Percentiles rank a stretch among this genome's conserved stretches.
Evolutionary conservation across 2,329 filamentous ascomycete species (phyloP).

Genomic region (Grosmannia clavigera): DNA sequence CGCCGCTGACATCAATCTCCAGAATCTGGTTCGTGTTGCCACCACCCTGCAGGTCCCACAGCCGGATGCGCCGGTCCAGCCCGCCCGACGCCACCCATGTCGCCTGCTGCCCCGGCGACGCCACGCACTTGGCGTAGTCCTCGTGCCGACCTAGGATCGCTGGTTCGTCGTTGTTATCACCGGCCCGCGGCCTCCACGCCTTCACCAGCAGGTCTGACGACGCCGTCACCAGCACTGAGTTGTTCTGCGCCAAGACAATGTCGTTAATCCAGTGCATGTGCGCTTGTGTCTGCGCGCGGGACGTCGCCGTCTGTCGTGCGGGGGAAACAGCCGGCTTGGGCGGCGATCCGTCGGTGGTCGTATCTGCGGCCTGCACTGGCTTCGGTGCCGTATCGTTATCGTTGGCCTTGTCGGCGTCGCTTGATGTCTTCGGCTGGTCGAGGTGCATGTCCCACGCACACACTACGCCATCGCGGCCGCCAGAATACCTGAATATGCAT

Average conservation of each 20-base stretch:
- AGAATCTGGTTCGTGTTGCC: conserved; percentile 55
- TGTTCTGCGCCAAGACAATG: conserved; percentile 66
- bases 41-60: conserved; percentile 86
- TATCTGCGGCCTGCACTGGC: conserved; percentile 17
- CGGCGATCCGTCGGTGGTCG: neutral
- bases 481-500: conserved; percentile 61
- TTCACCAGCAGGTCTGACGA: conserved; percentile 93
- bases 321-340: conserved; percentile 7
- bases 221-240: conserved; percentile 70
- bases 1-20: conserved; percentile 72
- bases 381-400: conserved; percentile 8
- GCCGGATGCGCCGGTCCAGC: conserved; percentile 77
- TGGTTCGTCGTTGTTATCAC: conserved; percentile 52
- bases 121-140: conserved; percentile 93
- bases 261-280: conserved; percentile 98
- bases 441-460: conserved; percentile 89
- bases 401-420: neutral
- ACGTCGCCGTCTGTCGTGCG: conserved; percentile 35
- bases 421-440: conserved; percentile 31
- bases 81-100: conserved; percentile 92
- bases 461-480: conserved; percentile 85
- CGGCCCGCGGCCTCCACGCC: conserved; percentile 69
- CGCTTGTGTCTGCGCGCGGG: conserved; percentile 53
- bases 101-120: conserved; percentile 49
- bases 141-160: conserved; percentile 81